Conservation (phyloP, 768 basidiomycete genomes). For the Dentipellis fragilis region DNA sequence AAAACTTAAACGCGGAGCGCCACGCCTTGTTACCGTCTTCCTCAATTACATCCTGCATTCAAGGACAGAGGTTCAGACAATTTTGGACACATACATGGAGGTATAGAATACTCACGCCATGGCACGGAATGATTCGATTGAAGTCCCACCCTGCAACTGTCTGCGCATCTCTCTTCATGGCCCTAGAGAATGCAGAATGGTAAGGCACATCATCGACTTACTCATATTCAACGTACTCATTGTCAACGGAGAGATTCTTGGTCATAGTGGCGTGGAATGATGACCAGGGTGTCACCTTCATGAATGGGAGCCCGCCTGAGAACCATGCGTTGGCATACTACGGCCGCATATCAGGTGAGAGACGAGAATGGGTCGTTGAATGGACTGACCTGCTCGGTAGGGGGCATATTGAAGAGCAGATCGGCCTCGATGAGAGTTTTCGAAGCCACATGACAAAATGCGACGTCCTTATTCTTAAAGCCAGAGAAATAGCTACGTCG, state of each 20-base stretch:
- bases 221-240: background rate
- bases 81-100: background rate
- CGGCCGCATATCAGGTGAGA: background rate
- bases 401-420: slow-evolving; percentile 73
- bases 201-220: background rate
- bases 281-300: background rate
- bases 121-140: slow-evolving; percentile 65
- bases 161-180: slow-evolving; percentile 54
- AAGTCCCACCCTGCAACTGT: slow-evolving; percentile 68
- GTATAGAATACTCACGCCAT: slow-evolving; percentile 31
- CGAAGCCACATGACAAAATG: slow-evolving; percentile 65
- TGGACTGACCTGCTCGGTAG: slow-evolving; percentile 53
- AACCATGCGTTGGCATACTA: background rate
- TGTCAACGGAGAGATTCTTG: slow-evolving; percentile 3
- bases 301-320: slow-evolving; percentile 2
- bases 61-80: background rate
- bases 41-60: slow-evolving; percentile 37
- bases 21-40: slow-evolving; percentile 34
- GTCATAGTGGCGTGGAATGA: background rate
- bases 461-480: slow-evolving; percentile 69
- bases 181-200: slow-evolving; percentile 16
- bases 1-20: slow-evolving; percentile 20
- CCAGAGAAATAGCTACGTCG: slow-evolving; percentile 56
- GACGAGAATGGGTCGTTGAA: background rate
- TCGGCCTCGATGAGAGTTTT: slow-evolving; percentile 76